Conservation (phyloP, 1,284 basidiomycete species). For the Ganoderma meredithae region DNA sequence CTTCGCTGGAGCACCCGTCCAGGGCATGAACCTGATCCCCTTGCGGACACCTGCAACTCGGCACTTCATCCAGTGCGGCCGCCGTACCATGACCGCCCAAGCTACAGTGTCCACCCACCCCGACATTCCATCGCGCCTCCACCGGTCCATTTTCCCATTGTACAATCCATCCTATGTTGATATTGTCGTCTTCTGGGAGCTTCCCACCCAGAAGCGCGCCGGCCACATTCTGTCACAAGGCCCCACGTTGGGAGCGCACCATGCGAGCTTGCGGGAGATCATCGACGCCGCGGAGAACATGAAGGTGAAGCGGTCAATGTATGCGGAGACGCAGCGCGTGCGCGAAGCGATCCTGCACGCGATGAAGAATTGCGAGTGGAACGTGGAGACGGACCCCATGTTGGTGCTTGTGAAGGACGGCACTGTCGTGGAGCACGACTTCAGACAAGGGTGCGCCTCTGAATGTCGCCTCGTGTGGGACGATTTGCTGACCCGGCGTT, state of each 20-base stretch:
- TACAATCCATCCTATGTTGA: slow-evolving; percentile 79
- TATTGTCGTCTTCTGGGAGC: slow-evolving; percentile 77
- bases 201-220: slow-evolving; percentile 59
- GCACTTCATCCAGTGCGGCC: slow-evolving; percentile 58
- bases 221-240: slow-evolving; percentile 71
- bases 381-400: slow-evolving; percentile 79
- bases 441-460: slow-evolving; percentile 64
- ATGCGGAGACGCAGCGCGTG: slow-evolving; percentile 86
- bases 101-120: slow-evolving; percentile 58
- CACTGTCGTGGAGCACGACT: slow-evolving; percentile 63
- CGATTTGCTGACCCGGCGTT: background rate
- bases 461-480: background rate
- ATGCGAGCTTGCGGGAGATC: slow-evolving; percentile 65
- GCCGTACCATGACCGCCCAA: slow-evolving; percentile 51
- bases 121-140: slow-evolving; percentile 62
- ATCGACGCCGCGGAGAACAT: slow-evolving; percentile 63
- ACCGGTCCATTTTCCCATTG: slow-evolving; percentile 77
- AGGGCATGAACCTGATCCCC: slow-evolving; percentile 37
- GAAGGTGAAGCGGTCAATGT: slow-evolving; percentile 85
- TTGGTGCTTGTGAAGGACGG: slow-evolving; percentile 54
- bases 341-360: slow-evolving; percentile 70
- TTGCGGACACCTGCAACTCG: slow-evolving; percentile 44
- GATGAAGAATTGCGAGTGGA: slow-evolving; percentile 78
- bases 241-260: slow-evolving; percentile 69
- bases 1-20: slow-evolving; percentile 1